phyloP scores from a whole-genome alignment of 1,284 basidiomycete species.

The Ganoderma lucidum region DNA sequence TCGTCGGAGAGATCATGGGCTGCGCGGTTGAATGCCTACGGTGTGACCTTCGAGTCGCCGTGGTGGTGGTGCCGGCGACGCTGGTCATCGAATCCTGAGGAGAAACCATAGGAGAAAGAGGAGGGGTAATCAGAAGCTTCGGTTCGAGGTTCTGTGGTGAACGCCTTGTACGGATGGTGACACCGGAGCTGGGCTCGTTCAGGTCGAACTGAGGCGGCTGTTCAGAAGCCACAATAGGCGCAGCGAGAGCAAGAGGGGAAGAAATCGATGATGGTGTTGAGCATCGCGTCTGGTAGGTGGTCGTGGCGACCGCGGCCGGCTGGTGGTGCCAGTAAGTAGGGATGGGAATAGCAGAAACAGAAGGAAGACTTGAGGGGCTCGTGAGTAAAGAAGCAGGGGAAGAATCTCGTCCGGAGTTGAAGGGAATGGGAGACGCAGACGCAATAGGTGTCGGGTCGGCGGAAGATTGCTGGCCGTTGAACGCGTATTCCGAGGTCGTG shows the following conservation, averaged over 20 bases:
- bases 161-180: constrained; percentile 52
- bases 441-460: constrained; percentile 75
- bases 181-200: constrained; percentile 53
- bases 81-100: constrained; percentile 55
- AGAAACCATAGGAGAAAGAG: constrained; percentile 73
- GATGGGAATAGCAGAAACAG: constrained; percentile 37
- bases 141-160: constrained; percentile 75
- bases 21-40: constrained; percentile 79
- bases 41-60: constrained; percentile 58
- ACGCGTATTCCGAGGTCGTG: constrained; percentile 72
- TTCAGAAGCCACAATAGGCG: constrained; percentile 79
- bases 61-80: constrained; percentile 3
- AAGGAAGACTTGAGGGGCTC: constrained; percentile 38
- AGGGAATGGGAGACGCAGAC: constrained; percentile 63
- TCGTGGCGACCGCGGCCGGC: constrained; percentile 41
- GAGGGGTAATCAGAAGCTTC: constrained; percentile 73
- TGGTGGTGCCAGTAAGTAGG: constrained; percentile 43
- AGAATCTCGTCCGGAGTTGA: constrained; percentile 37
- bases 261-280: constrained; percentile 87
- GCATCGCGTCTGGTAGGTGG: constrained; percentile 74
- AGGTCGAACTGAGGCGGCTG: constrained; percentile 68
- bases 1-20: constrained; percentile 64
- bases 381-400: constrained; percentile 38
- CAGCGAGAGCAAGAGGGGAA: constrained; percentile 82
- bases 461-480: constrained; percentile 52